These are phyloP conservation scores for Penicillium robsamsonii DNA, from an alignment of 495 filamentous ascomycete genomes.

Conservation along the genomic window DNA sequence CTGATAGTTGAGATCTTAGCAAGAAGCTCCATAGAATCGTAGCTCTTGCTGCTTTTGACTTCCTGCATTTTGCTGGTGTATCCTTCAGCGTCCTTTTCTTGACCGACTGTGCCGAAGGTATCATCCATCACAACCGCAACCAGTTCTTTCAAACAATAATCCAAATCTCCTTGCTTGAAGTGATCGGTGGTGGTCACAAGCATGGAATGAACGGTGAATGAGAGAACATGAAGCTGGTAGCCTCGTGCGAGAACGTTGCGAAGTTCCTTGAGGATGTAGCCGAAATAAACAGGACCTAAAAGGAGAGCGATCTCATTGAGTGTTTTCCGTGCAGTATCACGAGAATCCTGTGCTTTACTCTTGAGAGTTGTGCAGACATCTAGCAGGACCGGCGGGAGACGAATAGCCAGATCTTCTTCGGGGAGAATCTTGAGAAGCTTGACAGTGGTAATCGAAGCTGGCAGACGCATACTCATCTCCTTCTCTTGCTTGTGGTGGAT, in stretches of 20 bases:
- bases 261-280: constrained; percentile 91
- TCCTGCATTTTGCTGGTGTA: constrained; percentile 96
- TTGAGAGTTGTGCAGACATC: constrained; percentile 91
- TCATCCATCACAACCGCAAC: constrained; percentile 92
- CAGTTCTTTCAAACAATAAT: constrained; percentile 80
- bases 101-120: constrained; percentile 90
- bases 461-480: constrained; percentile 85
- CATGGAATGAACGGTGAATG: constrained; percentile 91
- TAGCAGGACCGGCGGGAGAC: constrained; percentile 77
- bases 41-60: constrained; percentile 95
- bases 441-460: constrained; percentile 79
- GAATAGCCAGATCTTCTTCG: constrained; percentile 62
- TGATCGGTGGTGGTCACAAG: constrained; percentile 70
- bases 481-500: constrained; percentile 93
- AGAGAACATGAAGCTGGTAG: constrained; percentile 93
- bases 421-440: constrained; percentile 83
- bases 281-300: constrained; percentile 77
- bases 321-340: constrained; percentile 87
- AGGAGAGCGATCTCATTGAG: constrained; percentile 76
- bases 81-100: constrained; percentile 95
- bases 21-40: constrained; percentile 93
- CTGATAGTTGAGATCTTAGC: constrained; percentile 73
- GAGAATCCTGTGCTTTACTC: constrained; percentile 80
- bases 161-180: constrained; percentile 77
- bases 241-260: constrained; percentile 75